Evolutionary conservation across 129 eudicot genomes (phyloP), one percentile per base, ranked within the genome.

Genomic region (Daucus carota): DNA sequence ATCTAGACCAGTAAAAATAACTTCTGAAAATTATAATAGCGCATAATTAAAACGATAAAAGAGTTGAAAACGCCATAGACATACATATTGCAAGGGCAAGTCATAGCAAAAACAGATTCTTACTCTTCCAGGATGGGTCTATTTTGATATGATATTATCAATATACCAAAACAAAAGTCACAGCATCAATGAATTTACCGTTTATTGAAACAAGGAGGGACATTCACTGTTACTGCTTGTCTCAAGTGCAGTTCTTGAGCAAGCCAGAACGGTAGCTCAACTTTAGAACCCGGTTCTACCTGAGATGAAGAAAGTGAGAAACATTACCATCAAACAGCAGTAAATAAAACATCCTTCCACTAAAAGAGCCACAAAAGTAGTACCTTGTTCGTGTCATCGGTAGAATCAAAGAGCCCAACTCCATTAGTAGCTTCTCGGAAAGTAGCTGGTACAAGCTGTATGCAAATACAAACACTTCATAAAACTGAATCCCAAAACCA

Each of bases 181-280:
- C 12, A 32, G 43, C 44, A 34, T 33, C 15, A 26, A 31, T 17
- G 40, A 13, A 67, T 73, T 86, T 89, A 94, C 98, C 79, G 87
- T 80, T 88, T 92, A 47, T 86, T 87, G 52, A 87, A 94, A 77
- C 96, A 91, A 13, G 96, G 89, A 18, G 98, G 98, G 63, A 87
- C 78, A 67, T 63, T 83, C 54, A 87, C 86, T 40, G 90, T 80
- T 57, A 81, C 88, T 54, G 85, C 86, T 54, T 87, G 90, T 82
- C 97, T 83, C 59, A 84, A 17, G 78, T 87, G 88, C 77, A 94
- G 74, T 68, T 91, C 98, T 52, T 85, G 80, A 57, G 95, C 98
- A 73, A 94, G 92, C 97, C 98, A 94, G 72, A 89, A 91, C 1
- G 98, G 96, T 44, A 94, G 75, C 80, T 94, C 98, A 12, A 81